phyloP scores from a whole-genome alignment of 2,329 filamentous ascomycete genomes.

The Aspergillus neoniger region DNA sequence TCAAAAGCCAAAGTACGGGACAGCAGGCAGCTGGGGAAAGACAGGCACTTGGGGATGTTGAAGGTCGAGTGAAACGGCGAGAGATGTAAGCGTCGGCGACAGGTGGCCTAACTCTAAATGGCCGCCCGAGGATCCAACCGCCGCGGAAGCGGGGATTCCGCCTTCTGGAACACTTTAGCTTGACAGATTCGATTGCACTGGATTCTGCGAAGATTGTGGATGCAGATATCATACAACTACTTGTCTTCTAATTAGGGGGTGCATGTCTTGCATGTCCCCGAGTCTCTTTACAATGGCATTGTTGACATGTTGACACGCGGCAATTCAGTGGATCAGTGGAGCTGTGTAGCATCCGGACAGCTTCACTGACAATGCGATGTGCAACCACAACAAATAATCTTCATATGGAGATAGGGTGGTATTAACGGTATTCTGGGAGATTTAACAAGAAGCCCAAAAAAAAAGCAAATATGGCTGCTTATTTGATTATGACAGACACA shows the following conservation, averaged over 20 bases:
- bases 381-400: neutral
- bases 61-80: conserved; percentile 26
- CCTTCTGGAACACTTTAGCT: neutral
- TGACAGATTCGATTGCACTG: neutral
- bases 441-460: neutral
- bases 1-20: conserved; percentile 26
- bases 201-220: neutral
- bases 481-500: neutral
- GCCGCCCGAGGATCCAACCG: conserved; percentile 12
- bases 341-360: neutral
- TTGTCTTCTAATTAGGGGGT: too few species aligned
- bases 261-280: too few species aligned
- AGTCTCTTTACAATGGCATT: neutral
- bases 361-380: neutral
- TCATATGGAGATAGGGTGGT: neutral
- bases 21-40: conserved; percentile 28
- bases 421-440: neutral
- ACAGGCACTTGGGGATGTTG: conserved; percentile 20
- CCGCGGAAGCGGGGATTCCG: conserved; percentile 23
- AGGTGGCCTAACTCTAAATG: conserved; percentile 34
- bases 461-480: neutral
- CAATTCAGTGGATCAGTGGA: neutral
- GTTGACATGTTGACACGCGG: neutral
- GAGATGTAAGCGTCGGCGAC: conserved; percentile 26
- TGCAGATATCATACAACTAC: neutral